These are phyloP conservation scores for Iberis pinnata DNA, from an alignment of 345 rosid species.

Conservation along the genomic window DNA sequence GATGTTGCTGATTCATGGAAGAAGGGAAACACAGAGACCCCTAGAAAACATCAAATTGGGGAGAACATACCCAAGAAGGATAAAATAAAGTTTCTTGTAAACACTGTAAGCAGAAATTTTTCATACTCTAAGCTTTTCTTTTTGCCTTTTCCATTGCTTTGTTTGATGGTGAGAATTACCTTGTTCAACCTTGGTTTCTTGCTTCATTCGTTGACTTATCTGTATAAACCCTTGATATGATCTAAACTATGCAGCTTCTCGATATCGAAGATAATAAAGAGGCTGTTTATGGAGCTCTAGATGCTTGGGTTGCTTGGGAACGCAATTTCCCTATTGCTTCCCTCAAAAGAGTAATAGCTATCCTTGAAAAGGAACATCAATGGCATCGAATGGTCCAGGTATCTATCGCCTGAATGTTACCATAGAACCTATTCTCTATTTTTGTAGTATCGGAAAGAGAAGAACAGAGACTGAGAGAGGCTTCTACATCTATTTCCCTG, in stretches of 20 bases:
- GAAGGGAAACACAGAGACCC: conserved; percentile 25
- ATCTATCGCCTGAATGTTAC: conserved; percentile 3
- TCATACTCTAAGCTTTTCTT: not conserved
- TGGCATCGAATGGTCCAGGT: conserved; percentile 94
- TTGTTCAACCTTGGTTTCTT: conserved; percentile 5
- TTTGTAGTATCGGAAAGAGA: not conserved
- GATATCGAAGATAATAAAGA: conserved; percentile 74
- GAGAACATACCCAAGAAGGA: conserved; percentile 68
- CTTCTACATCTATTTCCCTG: not conserved
- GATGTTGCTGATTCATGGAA: conserved; percentile 16
- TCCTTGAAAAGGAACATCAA: conserved; percentile 76
- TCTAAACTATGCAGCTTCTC: conserved; percentile 46
- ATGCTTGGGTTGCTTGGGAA: conserved; percentile 99
- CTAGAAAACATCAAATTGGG: conserved; percentile 40
- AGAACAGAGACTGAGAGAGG: not conserved
- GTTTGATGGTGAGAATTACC: too few relatives aligned
- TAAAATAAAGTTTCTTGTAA: conserved; percentile 55
- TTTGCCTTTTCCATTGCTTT: not conserved
- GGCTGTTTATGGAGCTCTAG: conserved; percentile 79
- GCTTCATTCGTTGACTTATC: not conserved
- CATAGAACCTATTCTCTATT: not conserved
- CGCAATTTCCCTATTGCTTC: conserved; percentile 69
- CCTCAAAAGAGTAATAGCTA: conserved; percentile 54
- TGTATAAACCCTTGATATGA: conserved; percentile 10
- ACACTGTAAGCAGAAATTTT: conserved; percentile 44